These are phyloP conservation scores for Aspergillaceae sp. DNA, from an alignment of 2,329 filamentous ascomycete species.

Conservation along the genomic window DNA sequence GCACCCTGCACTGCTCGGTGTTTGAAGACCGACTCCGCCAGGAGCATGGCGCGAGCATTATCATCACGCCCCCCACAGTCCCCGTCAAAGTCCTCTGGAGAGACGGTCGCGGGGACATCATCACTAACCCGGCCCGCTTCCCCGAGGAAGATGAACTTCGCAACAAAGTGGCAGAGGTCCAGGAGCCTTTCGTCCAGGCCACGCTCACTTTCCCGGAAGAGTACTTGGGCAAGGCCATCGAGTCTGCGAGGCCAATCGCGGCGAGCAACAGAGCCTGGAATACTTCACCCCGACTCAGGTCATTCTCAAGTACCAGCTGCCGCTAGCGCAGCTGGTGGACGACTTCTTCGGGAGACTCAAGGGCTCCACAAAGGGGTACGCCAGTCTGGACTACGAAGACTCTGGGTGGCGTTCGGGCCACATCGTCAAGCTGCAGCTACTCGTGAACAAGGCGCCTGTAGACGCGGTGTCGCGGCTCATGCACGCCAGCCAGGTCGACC, in stretches of 20 bases:
- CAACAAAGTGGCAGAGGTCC: constrained; percentile 51
- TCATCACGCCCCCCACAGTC: constrained; percentile 92
- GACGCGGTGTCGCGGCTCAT: constrained; percentile 91
- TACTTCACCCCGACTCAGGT: constrained; percentile 91
- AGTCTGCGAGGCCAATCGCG: constrained; percentile 86
- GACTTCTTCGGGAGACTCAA: constrained; percentile 97
- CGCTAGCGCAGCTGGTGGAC: constrained; percentile 82
- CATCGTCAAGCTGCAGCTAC: constrained; percentile 79
- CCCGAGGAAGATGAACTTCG: constrained; percentile 59
- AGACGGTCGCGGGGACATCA: constrained; percentile 66
- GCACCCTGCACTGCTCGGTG: constrained; percentile 97
- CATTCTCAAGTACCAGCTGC: constrained; percentile 85
- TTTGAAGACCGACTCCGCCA: constrained; percentile 92
- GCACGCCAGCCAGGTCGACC: constrained; percentile 70
- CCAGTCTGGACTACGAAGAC: constrained; percentile 93
- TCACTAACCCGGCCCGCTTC: constrained; percentile 82
- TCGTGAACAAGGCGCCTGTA: constrained; percentile 88
- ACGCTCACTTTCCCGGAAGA: constrained; percentile 90
- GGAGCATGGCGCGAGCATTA: constrained; percentile 89
- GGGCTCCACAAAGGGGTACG: constrained; percentile 87
- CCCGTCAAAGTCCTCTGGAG: constrained; percentile 77
- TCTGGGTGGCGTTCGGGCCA: constrained; percentile 73
- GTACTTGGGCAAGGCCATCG: constrained; percentile 88
- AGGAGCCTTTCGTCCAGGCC: constrained; percentile 67
- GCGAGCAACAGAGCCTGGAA: constrained; percentile 75